A percentile compares a stretch with the other conserved stretches of the same genome.
phyloP scores from a whole-genome alignment of 2,329 filamentous ascomycete genomes.

The Colletotrichum tamarilloi region DNA sequence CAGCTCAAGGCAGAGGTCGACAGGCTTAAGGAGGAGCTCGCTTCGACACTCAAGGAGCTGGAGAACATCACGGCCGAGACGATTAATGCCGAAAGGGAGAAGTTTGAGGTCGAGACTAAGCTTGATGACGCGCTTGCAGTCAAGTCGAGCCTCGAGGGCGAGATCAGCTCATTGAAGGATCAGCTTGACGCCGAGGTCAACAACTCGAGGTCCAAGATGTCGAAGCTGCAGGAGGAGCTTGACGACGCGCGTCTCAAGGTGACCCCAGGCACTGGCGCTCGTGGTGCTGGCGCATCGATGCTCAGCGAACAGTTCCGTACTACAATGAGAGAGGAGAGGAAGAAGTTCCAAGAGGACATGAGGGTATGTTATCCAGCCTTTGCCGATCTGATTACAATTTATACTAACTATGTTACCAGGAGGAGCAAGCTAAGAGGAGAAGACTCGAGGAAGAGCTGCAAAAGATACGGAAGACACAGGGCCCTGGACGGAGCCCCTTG shows the following conservation, averaged over 20 bases:
- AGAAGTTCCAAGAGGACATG: constrained; percentile 66
- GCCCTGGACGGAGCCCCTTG: constrained; percentile 55
- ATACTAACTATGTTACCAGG: constrained; percentile 52
- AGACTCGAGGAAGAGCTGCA: constrained; percentile 63
- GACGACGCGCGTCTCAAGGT: constrained; percentile 61
- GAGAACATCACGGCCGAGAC: constrained; percentile 66
- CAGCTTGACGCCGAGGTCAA: constrained; percentile 56
- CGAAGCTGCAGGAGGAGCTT: constrained; percentile 62
- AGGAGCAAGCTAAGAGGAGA: constrained; percentile 60
- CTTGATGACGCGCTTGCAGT: constrained; percentile 53
- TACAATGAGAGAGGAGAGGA: constrained; percentile 67
- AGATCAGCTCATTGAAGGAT: constrained; percentile 48
- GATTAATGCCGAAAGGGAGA: constrained; percentile 61
- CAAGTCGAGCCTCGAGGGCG: constrained; percentile 50
- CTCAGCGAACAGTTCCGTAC: constrained; percentile 67
- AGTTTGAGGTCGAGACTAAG: constrained; percentile 56
- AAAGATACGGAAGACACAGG: constrained; percentile 54
- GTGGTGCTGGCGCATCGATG: constrained; percentile 60
- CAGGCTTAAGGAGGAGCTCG: constrained; percentile 62
- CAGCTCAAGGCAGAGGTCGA: constrained; percentile 61
- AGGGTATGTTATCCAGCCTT: constrained; percentile 49
- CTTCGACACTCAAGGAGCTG: constrained; percentile 61
- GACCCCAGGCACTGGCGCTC: constrained; percentile 43
- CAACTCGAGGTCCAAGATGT: constrained; percentile 48
- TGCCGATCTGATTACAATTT: not conserved